Base-by-base conservation (phyloP, 129 eudicot genomes). In the Chrysanthemum lavandulifolium region DNA sequence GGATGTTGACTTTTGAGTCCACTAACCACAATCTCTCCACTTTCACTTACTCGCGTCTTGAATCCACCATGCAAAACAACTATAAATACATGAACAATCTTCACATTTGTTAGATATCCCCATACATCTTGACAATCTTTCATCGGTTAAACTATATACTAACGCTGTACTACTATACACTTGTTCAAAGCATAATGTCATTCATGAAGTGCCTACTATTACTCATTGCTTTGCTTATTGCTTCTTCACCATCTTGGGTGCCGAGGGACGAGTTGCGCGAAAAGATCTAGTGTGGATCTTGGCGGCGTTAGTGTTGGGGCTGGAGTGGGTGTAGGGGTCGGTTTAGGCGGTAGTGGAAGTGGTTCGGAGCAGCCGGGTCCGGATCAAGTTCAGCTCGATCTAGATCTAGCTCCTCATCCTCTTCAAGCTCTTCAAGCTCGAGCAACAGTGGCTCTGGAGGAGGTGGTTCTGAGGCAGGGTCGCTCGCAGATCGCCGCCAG, bases 361-460 rank as follows among this genome's bases (percentile, higher is more conserved):
- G 82, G 90, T 33, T 78, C 86, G 88, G 90, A 15, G 77, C 90
- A 6, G 75, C 90, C 10, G 90, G 85, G 14, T 55, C 95, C 3
- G 84, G 95, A 18, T 73, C 90, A 0, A 84, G 88, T 1, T 81
- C 92, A 0, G 90, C 3, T 88, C 95, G 87, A 36, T 86, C 90
- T 14, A 65, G 81, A 10, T 72, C 86, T 0, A 75, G 83, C 40
- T 81, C 86, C 5, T 72, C 84, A 0, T 76, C 84, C 10, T 72
- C 86, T 50, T 82, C 89, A 18, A 79, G 82, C 65, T 88, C 85
- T 2, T 80, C 83, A 1, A 65, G 87, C 83, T 53, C 82, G 51
- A 68, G 80, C 84, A 43, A 63, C 60, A 10, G 80, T 27, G 83
- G 82, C 50, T 79, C 83, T 12, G 82, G 90, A 10, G 79, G 82